phyloP scores from a whole-genome alignment of 805 yeast genomes.

The Yamadazyma sp. region DNA sequence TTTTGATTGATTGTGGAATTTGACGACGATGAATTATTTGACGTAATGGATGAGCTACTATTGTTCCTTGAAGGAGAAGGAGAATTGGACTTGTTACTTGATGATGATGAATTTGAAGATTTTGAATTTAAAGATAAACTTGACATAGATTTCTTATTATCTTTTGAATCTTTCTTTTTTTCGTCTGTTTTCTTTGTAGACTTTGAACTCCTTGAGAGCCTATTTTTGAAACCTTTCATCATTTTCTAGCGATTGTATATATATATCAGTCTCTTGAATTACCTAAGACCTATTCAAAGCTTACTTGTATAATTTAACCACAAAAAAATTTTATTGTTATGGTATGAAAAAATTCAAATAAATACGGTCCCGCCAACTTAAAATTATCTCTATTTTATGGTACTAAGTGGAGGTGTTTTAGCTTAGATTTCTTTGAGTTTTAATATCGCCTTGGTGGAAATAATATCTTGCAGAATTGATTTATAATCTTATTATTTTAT shows the following conservation, averaged over 20 bases:
- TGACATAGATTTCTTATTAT: slow-evolving; percentile 9
- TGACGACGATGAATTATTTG: slow-evolving; percentile 13
- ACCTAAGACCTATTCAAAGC: too few species aligned
- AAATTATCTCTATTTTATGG: too few species aligned
- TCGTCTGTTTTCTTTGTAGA: slow-evolving; percentile 32
- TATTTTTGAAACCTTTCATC: slow-evolving; percentile 48
- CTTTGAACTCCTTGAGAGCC: slow-evolving; percentile 38
- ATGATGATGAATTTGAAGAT: slow-evolving; percentile 18
- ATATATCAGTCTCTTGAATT: too few species aligned
- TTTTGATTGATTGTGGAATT: slow-evolving; percentile 9
- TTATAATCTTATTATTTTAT: too few species aligned
- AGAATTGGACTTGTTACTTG: slow-evolving; percentile 20
- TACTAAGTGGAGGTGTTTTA: too few species aligned
- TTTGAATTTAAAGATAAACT: slow-evolving; percentile 11
- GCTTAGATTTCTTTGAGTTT: too few species aligned
- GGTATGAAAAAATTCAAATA: too few species aligned
- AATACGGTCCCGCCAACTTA: too few species aligned
- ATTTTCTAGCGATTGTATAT: slow-evolving; percentile 18
- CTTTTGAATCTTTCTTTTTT: slow-evolving; percentile 26
- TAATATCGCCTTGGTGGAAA: too few species aligned
- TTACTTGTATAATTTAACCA: too few species aligned
- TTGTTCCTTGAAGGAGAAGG: slow-evolving; percentile 34
- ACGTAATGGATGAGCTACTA: slow-evolving; percentile 23
- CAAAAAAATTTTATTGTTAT: too few species aligned
- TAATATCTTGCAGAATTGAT: too few species aligned